These are phyloP conservation scores for Glaciozyma martinii DNA, from an alignment of 768 basidiomycete species.

Conservation along the genomic window DNA sequence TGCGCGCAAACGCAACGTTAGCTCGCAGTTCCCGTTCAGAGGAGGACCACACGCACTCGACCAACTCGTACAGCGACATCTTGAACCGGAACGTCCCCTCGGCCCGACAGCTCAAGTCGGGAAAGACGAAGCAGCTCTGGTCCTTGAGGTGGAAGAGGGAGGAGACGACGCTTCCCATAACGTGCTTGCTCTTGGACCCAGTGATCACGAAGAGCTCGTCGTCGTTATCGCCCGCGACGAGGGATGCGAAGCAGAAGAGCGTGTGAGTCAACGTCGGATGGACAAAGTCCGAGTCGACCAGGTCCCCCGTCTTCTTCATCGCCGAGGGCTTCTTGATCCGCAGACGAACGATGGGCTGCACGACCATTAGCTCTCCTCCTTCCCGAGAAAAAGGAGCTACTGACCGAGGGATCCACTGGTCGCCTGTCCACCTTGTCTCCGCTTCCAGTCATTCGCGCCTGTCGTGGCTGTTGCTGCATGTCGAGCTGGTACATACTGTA, in stretches of 20 bases:
- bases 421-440: too few relatives aligned
- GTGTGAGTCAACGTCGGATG: slow-evolving; percentile 27
- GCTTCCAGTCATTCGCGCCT: too few relatives aligned
- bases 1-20: slow-evolving; percentile 35
- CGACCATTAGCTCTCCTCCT: slow-evolving; percentile 35
- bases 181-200: slow-evolving; percentile 56
- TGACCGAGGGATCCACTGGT: too few relatives aligned
- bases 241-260: slow-evolving; percentile 26
- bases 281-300: slow-evolving; percentile 17
- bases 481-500: too few relatives aligned
- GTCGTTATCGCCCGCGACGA: slow-evolving; percentile 24
- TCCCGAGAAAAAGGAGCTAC: too few relatives aligned
- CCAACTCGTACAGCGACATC: slow-evolving; percentile 76
- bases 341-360: slow-evolving; percentile 91
- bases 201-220: slow-evolving; percentile 16
- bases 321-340: slow-evolving; percentile 46
- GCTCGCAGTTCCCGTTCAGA: too few relatives aligned
- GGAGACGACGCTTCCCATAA: slow-evolving; percentile 82
- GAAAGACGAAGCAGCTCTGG: slow-evolving; percentile 78
- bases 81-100: slow-evolving; percentile 82
- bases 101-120: slow-evolving; percentile 81
- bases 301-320: not conserved
- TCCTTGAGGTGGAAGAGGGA: slow-evolving; percentile 84
- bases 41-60: slow-evolving; percentile 43
- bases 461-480: too few relatives aligned